Evolutionary conservation across 1,139 yeast genomes (phyloP).

Genomic region (Candida pseudocylindracea): DNA sequence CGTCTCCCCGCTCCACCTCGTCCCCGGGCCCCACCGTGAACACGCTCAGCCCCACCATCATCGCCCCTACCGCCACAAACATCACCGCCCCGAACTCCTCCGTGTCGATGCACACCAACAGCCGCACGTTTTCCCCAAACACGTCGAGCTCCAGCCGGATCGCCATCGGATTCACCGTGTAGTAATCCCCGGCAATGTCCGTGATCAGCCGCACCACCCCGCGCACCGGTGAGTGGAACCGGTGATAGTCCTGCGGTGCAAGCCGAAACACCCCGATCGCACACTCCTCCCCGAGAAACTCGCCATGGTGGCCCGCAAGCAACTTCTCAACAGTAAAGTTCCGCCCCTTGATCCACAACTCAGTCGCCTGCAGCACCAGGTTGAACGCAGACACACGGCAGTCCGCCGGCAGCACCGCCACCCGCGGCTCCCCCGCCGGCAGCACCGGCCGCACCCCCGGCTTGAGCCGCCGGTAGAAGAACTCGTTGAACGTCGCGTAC

Average conservation of each 20-base stretch:
- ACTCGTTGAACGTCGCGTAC: slow-evolving; percentile 65
- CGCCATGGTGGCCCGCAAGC: slow-evolving; percentile 32
- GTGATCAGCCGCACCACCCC: slow-evolving; percentile 49
- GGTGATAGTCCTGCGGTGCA: slow-evolving; percentile 94
- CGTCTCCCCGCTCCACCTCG: slow-evolving; percentile 44
- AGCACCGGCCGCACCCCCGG: slow-evolving; percentile 55
- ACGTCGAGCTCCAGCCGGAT: slow-evolving; percentile 74
- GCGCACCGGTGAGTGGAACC: slow-evolving; percentile 76
- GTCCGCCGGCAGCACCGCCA: slow-evolving; percentile 73
- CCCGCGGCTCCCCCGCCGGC: slow-evolving; percentile 19
- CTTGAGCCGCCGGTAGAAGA: slow-evolving; percentile 61
- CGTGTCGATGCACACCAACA: slow-evolving; percentile 55
- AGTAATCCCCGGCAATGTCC: slow-evolving; percentile 70
- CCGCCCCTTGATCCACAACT: slow-evolving; percentile 79
- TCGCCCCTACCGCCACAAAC: slow-evolving; percentile 80
- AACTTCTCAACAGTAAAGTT: slow-evolving; percentile 50
- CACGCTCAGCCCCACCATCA: slow-evolving; percentile 93
- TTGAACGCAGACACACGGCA: slow-evolving; percentile 61
- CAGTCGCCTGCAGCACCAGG: slow-evolving; percentile 38
- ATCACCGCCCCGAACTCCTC: slow-evolving; percentile 54
- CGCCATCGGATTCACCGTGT: slow-evolving; percentile 97
- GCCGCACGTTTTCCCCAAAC: slow-evolving; percentile 77
- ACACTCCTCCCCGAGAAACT: slow-evolving; percentile 25
- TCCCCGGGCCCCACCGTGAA: slow-evolving; percentile 47
- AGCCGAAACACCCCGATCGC: slow-evolving; percentile 61